Percentiles rank a stretch among this genome's conserved stretches.
phyloP scores from a whole-genome alignment of 345 rosid genomes.

The Clausena lansium region DNA sequence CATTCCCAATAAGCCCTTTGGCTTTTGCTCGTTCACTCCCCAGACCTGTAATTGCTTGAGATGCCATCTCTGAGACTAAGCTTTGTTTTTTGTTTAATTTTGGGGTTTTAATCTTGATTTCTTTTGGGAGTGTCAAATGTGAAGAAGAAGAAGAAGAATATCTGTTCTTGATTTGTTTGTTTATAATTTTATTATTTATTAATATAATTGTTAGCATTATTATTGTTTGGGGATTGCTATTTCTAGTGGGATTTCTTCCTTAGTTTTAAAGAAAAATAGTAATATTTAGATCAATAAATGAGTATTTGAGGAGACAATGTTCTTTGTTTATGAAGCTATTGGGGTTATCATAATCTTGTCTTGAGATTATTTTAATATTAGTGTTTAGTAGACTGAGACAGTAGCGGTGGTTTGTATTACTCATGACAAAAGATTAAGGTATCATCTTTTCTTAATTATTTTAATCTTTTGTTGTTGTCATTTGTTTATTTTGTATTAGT shows the following conservation, averaged over 20 bases:
- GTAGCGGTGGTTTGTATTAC: constrained; percentile 8
- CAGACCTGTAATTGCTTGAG: constrained; percentile 92
- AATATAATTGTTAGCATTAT: not conserved
- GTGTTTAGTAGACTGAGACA: constrained; percentile 11
- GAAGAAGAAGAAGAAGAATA: constrained; percentile 47
- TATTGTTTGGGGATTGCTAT: constrained; percentile 28
- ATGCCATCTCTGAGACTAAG: constrained; percentile 62
- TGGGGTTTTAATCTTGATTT: constrained; percentile 23
- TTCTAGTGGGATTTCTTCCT: constrained; percentile 37
- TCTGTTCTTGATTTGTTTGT: constrained; percentile 55
- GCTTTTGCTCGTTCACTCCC: constrained; percentile 97
- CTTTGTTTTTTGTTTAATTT: constrained; percentile 21
- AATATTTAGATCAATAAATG: constrained; percentile 23
- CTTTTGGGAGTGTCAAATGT: constrained; percentile 37
- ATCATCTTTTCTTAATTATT: constrained; percentile 21
- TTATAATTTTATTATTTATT: constrained; percentile 36
- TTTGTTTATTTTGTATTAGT: constrained; percentile 14
- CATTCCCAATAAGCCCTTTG: constrained; percentile 94
- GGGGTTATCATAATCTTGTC: not conserved
- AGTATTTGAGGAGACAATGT: constrained; percentile 21
- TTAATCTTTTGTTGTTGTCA: not conserved
- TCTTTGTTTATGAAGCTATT: constrained; percentile 21
- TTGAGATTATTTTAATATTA: constrained; percentile 24
- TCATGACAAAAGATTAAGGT: constrained; percentile 39
- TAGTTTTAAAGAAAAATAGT: constrained; percentile 23